Percentiles rank a stretch among this genome's conserved stretches.
These are phyloP conservation scores for Fistulina hepatica DNA, from an alignment of 1,284 basidiomycete genomes.

Conservation along the genomic window DNA sequence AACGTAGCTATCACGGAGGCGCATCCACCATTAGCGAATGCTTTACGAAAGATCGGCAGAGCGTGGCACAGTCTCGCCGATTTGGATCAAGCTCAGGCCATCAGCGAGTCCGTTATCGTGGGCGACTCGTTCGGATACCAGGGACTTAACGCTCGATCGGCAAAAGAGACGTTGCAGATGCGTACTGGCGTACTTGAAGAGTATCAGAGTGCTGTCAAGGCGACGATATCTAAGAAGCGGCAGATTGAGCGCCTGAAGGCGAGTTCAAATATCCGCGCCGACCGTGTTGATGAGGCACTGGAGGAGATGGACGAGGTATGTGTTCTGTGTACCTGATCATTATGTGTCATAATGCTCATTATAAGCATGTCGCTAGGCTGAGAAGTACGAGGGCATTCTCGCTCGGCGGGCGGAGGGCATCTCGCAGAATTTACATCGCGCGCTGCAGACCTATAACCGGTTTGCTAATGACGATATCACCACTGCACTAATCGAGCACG, in stretches of 20 bases:
- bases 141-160: constrained; percentile 86
- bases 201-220: constrained; percentile 83
- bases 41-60: constrained; percentile 74
- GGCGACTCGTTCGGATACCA: constrained; percentile 91
- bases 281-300: constrained; percentile 85
- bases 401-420: constrained; percentile 78
- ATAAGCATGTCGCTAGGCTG: too few relatives aligned
- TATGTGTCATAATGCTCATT: constrained; percentile 2
- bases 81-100: constrained; percentile 76
- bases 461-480: constrained; percentile 85
- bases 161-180: constrained; percentile 84
- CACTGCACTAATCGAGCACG: constrained; percentile 80
- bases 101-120: constrained; percentile 85
- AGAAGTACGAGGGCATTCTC: constrained; percentile 76
- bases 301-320: constrained; percentile 87
- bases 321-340: constrained; percentile 3
- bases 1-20: constrained; percentile 83
- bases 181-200: constrained; percentile 85
- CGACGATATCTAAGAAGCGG: constrained; percentile 82
- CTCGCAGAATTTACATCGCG: constrained; percentile 80
- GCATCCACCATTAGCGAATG: constrained; percentile 69
- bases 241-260: constrained; percentile 86
- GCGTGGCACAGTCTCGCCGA: constrained; percentile 78
- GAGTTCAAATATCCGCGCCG: constrained; percentile 75
- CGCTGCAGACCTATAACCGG: constrained; percentile 72